phyloP scores from a whole-genome alignment of 139 green algal species.

The Ettlia oleoabundans region DNA sequence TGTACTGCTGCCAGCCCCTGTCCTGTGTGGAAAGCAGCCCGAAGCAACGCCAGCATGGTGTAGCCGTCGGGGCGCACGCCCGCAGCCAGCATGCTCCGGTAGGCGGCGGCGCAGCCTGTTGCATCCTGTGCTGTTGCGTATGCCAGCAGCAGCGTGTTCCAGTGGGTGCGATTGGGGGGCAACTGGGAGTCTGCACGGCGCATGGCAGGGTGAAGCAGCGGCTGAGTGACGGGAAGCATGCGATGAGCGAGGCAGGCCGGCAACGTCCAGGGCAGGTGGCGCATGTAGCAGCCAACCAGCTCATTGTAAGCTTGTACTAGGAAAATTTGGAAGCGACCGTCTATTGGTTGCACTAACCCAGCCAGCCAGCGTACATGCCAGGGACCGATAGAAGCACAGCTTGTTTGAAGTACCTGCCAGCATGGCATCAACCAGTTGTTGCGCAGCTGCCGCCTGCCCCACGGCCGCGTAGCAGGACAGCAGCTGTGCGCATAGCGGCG shows the following conservation, averaged over 20 bases:
- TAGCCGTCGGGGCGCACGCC: constrained; percentile 30
- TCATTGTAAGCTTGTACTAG: no score
- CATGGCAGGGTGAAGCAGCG: no score
- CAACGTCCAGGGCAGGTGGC: no score
- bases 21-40: background rate
- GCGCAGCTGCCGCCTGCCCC: background rate
- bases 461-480: constrained; percentile 17
- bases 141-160: constrained; percentile 44
- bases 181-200: background rate
- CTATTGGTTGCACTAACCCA: no score
- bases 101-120: constrained; percentile 13
- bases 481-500: constrained; percentile 30
- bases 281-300: no score
- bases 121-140: constrained; percentile 10
- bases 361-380: no score
- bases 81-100: constrained; percentile 23
- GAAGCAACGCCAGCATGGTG: constrained; percentile 38
- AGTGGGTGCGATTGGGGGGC: constrained; percentile 40
- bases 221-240: background rate
- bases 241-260: background rate
- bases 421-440: constrained; percentile 10
- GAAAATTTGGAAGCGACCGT: no score
- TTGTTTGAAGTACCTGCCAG: constrained; percentile 9
- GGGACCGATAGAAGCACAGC: no score
- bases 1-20: constrained; percentile 16